These are phyloP conservation scores for Acorus calamus DNA, from an alignment of 106 monocot species.

Conservation along the genomic window DNA sequence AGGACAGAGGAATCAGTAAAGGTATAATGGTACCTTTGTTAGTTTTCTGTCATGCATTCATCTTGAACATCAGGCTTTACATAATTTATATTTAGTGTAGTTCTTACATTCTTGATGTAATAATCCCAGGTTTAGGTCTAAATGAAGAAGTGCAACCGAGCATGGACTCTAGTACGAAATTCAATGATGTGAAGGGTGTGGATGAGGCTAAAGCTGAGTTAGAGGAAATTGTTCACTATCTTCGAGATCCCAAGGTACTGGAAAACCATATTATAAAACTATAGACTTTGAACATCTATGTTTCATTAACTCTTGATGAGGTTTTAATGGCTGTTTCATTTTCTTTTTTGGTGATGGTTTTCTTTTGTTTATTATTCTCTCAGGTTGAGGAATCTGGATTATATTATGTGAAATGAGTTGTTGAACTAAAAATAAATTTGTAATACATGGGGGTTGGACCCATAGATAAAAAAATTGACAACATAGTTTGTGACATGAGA, in stretches of 20 bases:
- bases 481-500: no score
- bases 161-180: slow-evolving; percentile 90
- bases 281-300: neutral
- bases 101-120: neutral
- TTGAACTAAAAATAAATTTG: no score
- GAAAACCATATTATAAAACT: neutral
- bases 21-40: slow-evolving; percentile 33
- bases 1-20: slow-evolving; percentile 97
- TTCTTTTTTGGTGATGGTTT: neutral
- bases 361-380: no score
- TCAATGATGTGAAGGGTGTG: slow-evolving; percentile 96
- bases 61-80: no score
- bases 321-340: neutral
- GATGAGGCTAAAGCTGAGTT: slow-evolving; percentile 98
- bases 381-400: no score
- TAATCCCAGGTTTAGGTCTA: slow-evolving; percentile 64
- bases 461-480: no score
- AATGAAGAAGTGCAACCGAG: slow-evolving; percentile 96
- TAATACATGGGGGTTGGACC: no score
- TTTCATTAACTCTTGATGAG: neutral
- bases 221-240: slow-evolving; percentile 97
- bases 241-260: slow-evolving; percentile 96
- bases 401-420: no score
- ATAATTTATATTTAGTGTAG: neutral
- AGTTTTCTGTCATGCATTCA: neutral